phyloP scores from a whole-genome alignment of 2,329 filamentous ascomycete species.

The Xylaria sp. region DNA sequence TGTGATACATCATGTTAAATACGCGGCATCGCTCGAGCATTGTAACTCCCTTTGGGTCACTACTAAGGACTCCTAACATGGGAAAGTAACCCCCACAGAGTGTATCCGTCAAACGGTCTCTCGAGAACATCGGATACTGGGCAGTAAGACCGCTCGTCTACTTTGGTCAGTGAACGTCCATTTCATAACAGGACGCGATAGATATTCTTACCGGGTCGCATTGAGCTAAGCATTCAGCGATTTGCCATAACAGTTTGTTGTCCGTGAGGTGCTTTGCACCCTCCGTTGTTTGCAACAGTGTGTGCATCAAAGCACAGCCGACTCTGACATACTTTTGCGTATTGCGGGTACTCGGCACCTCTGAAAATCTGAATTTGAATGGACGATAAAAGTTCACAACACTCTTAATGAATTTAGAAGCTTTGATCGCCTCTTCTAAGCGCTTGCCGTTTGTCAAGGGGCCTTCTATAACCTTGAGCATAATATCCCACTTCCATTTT shows the following conservation, averaged over 20 bases:
- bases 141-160: conserved; percentile 79
- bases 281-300: conserved; percentile 84
- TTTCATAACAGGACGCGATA: background rate
- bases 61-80: conserved; percentile 87
- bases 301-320: conserved; percentile 88
- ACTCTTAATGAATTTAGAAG: conserved; percentile 95
- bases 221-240: conserved; percentile 95
- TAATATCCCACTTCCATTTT: conserved; percentile 98
- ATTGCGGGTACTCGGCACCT: conserved; percentile 87
- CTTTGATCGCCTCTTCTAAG: conserved; percentile 92
- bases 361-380: conserved; percentile 95
- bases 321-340: conserved; percentile 94
- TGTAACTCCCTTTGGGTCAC: conserved; percentile 81
- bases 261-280: conserved; percentile 87
- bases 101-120: conserved; percentile 83
- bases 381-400: conserved; percentile 95
- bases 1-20: conserved; percentile 99
- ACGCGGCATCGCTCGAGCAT: conserved; percentile 97
- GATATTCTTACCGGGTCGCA: conserved; percentile 78
- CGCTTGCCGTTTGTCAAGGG: conserved; percentile 90
- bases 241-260: conserved; percentile 91
- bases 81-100: conserved; percentile 94
- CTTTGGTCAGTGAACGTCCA: conserved; percentile 36
- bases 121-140: conserved; percentile 87
- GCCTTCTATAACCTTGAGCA: conserved; percentile 90